Percentiles rank a stretch among this genome's conserved stretches.
Conservation (phyloP, 1,284 basidiomycete species). For the Puccinia hordei region DNA sequence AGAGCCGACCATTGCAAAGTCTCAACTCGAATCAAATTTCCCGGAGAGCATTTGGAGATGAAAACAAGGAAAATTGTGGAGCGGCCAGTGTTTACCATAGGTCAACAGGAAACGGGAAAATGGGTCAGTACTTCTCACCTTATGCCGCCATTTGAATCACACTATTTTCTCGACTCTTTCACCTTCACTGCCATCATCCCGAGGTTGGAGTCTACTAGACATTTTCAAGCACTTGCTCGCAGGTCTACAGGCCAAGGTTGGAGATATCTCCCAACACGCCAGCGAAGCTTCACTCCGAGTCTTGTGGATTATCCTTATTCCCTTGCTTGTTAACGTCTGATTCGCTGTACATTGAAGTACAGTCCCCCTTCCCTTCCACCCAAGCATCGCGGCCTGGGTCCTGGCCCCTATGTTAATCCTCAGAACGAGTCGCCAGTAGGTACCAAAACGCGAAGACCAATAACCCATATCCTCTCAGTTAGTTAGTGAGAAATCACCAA, state of each 20-base stretch:
- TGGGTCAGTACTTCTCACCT: conserved; percentile 30
- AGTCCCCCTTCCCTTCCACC: neutral
- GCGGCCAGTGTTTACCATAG: neutral
- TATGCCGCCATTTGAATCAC: neutral
- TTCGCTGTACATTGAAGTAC: too few relatives aligned
- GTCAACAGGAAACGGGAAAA: neutral
- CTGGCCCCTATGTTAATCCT: neutral
- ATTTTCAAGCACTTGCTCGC: neutral
- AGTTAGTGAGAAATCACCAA: neutral
- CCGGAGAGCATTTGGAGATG: neutral
- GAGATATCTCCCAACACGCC: neutral
- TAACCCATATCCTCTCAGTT: neutral
- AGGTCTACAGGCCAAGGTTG: neutral
- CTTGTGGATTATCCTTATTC: conserved; percentile 5
- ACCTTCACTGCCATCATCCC: neutral
- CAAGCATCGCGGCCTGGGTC: neutral
- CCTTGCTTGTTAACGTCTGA: conserved; percentile 12
- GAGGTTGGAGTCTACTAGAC: neutral
- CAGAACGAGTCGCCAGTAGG: neutral
- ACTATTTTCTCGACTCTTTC: neutral
- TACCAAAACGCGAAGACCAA: neutral
- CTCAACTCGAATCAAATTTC: conserved; percentile 30
- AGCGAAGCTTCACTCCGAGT: neutral
- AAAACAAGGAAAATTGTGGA: conserved; percentile 30
- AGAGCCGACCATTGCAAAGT: conserved; percentile 28